These are phyloP conservation scores for Dillenia turbinata DNA, from an alignment of 164 flowering plant species.

Conservation along the genomic window DNA sequence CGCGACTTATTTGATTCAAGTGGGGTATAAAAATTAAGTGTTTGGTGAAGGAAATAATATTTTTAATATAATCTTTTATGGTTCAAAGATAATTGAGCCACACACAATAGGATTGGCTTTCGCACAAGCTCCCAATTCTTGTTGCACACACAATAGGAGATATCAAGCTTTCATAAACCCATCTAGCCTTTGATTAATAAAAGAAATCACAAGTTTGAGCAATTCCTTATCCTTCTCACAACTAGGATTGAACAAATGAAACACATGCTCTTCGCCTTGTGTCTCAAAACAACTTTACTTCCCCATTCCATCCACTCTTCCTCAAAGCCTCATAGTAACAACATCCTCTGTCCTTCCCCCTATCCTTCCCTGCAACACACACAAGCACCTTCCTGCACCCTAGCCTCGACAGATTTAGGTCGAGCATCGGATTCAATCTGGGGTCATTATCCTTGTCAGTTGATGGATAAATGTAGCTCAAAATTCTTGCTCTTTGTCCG, in stretches of 20 bases:
- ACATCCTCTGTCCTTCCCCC: conserved; percentile 13
- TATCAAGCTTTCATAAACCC: no score
- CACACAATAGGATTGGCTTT: no score
- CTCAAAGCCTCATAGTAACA: conserved; percentile 13
- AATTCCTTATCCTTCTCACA: conserved; percentile 14
- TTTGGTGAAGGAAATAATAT: no score
- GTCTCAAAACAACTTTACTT: conserved; percentile 20
- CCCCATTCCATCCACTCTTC: conserved; percentile 30
- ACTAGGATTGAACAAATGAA: conserved; percentile 14
- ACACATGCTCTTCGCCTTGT: conserved; percentile 27
- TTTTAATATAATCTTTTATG: no score
- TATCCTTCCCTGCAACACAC: conserved; percentile 9
- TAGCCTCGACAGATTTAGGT: conserved; percentile 15
- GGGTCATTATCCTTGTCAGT: conserved; percentile 13
- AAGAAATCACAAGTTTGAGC: conserved; percentile 21
- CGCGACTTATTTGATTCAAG: no score
- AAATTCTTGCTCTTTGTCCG: conserved; percentile 11
- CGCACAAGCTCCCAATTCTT: no score
- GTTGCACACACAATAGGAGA: no score
- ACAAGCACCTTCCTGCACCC: conserved; percentile 11
- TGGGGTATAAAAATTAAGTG: no score
- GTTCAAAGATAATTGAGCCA: no score
- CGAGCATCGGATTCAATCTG: conserved; percentile 18
- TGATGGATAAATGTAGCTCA: conserved; percentile 13
- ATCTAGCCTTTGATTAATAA: conserved; percentile 6